These are phyloP conservation scores for Sporothrix euskadiensis DNA, from an alignment of 2,329 filamentous ascomycete species.

Conservation along the genomic window DNA sequence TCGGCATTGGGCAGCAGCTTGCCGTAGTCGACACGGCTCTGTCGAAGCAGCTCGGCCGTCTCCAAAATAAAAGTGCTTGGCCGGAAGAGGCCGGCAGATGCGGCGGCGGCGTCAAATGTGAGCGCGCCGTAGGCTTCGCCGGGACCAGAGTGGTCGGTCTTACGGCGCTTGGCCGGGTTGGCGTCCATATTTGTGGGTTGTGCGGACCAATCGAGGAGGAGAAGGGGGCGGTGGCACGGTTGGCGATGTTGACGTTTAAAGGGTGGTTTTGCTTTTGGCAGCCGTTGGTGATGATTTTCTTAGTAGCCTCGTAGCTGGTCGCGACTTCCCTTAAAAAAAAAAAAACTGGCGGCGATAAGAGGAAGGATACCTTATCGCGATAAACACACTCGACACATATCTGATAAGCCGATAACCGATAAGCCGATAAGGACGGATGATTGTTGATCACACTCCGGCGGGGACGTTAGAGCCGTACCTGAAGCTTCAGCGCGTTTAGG, in stretches of 20 bases:
- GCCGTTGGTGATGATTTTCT: slow-evolving; percentile 25
- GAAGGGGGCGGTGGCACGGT: not conserved
- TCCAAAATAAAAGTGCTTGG: slow-evolving; percentile 59
- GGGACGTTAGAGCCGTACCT: slow-evolving; percentile 23
- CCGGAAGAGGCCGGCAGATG: slow-evolving; percentile 39
- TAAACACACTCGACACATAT: not conserved
- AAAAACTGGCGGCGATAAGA: slow-evolving; percentile 20
- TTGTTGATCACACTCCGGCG: slow-evolving; percentile 30
- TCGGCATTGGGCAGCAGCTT: slow-evolving; percentile 53
- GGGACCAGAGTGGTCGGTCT: slow-evolving; percentile 38
- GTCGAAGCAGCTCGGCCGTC: slow-evolving; percentile 60
- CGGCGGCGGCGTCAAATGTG: slow-evolving; percentile 36
- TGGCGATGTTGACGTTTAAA: slow-evolving; percentile 6
- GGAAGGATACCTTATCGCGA: not conserved
- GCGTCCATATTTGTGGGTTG: slow-evolving; percentile 37
- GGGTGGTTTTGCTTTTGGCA: not conserved
- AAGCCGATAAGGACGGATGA: slow-evolving; percentile 21
- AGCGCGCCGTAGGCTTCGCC: slow-evolving; percentile 23
- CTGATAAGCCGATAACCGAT: too few relatives aligned
- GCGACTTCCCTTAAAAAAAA: slow-evolving; percentile 3
- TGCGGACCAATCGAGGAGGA: not conserved
- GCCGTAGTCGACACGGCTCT: slow-evolving; percentile 55
- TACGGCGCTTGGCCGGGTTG: slow-evolving; percentile 41
- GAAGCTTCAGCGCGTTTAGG: slow-evolving; percentile 17
- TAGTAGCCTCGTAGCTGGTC: slow-evolving; percentile 12